A percentile compares a stretch with the other conserved stretches of the same genome.
Conservation (phyloP, 208 protist genomes). For the Crithidia sp. region DNA sequence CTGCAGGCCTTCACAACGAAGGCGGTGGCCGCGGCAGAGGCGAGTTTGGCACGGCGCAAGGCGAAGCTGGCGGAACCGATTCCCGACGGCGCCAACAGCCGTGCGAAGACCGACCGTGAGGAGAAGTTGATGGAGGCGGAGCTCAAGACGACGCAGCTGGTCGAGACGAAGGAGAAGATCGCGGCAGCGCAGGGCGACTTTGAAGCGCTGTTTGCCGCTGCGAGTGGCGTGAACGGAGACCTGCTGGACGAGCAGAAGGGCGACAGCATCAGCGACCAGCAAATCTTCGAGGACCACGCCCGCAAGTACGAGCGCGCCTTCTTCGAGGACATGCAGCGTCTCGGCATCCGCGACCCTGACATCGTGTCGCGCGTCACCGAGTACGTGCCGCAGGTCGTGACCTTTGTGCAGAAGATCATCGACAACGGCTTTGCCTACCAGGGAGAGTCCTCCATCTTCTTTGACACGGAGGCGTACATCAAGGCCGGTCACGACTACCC, state of each 20-base stretch:
- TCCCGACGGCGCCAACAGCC: conserved; percentile 49
- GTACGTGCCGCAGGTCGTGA: conserved; percentile 97
- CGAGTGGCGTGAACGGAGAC: conserved; percentile 78
- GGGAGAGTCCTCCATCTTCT: conserved; percentile 95
- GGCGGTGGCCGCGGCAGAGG: conserved; percentile 43
- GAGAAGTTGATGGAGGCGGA: conserved; percentile 84
- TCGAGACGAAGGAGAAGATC: conserved; percentile 63
- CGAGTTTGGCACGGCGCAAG: conserved; percentile 33
- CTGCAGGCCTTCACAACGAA: conserved; percentile 61
- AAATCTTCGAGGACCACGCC: conserved; percentile 91
- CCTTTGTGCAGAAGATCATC: conserved; percentile 95
- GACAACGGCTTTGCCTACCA: conserved; percentile 96
- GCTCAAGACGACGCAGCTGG: conserved; percentile 72
- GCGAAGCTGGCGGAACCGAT: conserved; percentile 59
- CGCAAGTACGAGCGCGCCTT: conserved; percentile 92
- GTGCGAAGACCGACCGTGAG: conserved; percentile 61
- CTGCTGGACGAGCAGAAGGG: conserved; percentile 82
- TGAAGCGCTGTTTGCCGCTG: conserved; percentile 56
- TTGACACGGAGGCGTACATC: conserved; percentile 92
- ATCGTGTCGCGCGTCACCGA: conserved; percentile 97
- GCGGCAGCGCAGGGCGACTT: conserved; percentile 50
- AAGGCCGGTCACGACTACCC: conserved; percentile 93
- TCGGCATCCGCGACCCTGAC: conserved; percentile 92
- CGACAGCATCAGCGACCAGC: conserved; percentile 61
- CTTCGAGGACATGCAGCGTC: conserved; percentile 92